Conservation (phyloP, 1,284 basidiomycete species). For the Naganishia albida region DNA sequence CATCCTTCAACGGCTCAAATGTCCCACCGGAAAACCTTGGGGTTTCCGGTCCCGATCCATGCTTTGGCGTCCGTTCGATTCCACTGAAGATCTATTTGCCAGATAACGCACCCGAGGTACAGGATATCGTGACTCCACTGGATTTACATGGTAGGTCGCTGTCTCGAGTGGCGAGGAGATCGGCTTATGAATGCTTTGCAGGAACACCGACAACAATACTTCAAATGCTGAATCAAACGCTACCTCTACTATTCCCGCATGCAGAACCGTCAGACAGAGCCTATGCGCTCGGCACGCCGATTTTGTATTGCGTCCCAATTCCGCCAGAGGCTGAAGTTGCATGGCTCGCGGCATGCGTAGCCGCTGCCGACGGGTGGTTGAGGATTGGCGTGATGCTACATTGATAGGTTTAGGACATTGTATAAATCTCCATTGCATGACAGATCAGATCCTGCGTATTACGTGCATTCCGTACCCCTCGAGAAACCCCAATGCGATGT, state of each 20-base stretch:
- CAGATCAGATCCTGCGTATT: not conserved
- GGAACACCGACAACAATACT: slow-evolving; percentile 57
- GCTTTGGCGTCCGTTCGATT: slow-evolving; percentile 79
- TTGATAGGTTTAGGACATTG: slow-evolving; percentile 1
- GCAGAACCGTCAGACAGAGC: slow-evolving; percentile 34
- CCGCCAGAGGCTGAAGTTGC: slow-evolving; percentile 86
- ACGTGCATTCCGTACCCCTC: no score
- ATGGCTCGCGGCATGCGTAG: slow-evolving; percentile 86
- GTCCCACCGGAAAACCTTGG: slow-evolving; percentile 67
- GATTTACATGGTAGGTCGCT: slow-evolving; percentile 38
- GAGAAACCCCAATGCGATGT: no score
- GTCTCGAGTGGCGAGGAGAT: not conserved
- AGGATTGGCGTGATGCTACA: slow-evolving; percentile 73
- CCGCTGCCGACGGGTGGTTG: slow-evolving; percentile 93
- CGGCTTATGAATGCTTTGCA: slow-evolving; percentile 30
- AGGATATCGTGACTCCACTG: slow-evolving; percentile 81
- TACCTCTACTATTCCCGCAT: slow-evolving; percentile 57
- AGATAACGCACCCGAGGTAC: slow-evolving; percentile 78
- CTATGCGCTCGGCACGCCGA: slow-evolving; percentile 57
- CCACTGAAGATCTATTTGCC: slow-evolving; percentile 89
- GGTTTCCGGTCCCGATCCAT: slow-evolving; percentile 54
- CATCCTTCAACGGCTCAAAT: slow-evolving; percentile 40
- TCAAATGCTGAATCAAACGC: slow-evolving; percentile 49
- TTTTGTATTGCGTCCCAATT: slow-evolving; percentile 83
- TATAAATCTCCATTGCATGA: not conserved